These are phyloP conservation scores for Panicum hallii DNA, from an alignment of 202 grass and related monocot genomes.

Conservation along the genomic window DNA sequence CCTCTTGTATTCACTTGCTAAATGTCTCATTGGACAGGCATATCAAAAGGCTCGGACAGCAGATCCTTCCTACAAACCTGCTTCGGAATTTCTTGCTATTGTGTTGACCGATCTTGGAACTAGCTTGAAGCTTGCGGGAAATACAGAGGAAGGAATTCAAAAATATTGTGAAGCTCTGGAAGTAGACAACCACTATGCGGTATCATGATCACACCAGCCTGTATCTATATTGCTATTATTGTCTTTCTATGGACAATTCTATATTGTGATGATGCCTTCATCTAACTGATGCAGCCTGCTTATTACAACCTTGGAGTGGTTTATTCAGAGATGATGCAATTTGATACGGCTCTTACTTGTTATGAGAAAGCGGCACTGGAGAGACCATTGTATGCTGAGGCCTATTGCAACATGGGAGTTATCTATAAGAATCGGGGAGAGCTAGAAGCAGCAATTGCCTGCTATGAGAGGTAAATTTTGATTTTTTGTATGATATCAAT, in stretches of 20 bases:
- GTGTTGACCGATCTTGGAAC: constrained; percentile 98
- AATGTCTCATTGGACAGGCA: constrained; percentile 57
- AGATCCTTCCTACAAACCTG: constrained; percentile 94
- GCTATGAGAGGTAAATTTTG: constrained; percentile 82
- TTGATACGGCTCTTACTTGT: constrained; percentile 92
- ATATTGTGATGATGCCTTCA: constrained; percentile 34
- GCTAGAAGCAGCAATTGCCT: constrained; percentile 91
- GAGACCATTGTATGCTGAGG: constrained; percentile 93
- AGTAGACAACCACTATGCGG: constrained; percentile 92
- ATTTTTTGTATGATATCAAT: constrained; percentile 22
- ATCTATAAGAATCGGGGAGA: constrained; percentile 99
- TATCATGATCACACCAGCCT: constrained; percentile 52
- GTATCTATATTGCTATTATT: constrained; percentile 29
- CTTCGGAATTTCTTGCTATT: constrained; percentile 86
- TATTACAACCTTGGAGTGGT: constrained; percentile 99
- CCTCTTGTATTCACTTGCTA: background rate
- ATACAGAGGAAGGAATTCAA: constrained; percentile 95
- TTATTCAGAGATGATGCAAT: constrained; percentile 99
- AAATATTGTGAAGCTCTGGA: constrained; percentile 97
- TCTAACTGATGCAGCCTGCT: constrained; percentile 70
- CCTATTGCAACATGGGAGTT: constrained; percentile 99
- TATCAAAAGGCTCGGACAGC: constrained; percentile 85
- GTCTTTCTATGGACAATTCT: constrained; percentile 33
- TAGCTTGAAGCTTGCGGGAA: constrained; percentile 91
- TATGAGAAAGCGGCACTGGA: constrained; percentile 97